These are phyloP conservation scores for Dentipellis sp. DNA, from an alignment of 768 basidiomycete genomes.

Conservation along the genomic window DNA sequence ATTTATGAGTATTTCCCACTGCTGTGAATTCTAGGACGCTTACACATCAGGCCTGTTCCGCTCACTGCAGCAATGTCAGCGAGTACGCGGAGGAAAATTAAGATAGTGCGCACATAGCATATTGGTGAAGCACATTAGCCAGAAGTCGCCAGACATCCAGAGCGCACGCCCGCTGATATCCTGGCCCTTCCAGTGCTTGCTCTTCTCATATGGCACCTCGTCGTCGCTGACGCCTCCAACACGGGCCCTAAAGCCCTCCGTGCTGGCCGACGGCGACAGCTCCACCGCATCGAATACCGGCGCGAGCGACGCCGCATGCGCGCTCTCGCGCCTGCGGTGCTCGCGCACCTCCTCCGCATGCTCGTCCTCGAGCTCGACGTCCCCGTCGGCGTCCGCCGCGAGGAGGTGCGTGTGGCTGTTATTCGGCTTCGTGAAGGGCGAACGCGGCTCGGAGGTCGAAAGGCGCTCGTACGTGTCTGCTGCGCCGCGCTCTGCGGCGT, in stretches of 20 bases:
- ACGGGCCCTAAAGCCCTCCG: background rate
- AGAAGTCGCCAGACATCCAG: slow-evolving; percentile 48
- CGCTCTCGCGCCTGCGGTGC: background rate
- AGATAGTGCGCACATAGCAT: slow-evolving; percentile 36
- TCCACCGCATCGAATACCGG: background rate
- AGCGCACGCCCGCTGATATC: slow-evolving; percentile 49
- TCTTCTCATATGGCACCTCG: slow-evolving; percentile 1
- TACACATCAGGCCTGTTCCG: slow-evolving; percentile 73
- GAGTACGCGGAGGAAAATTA: background rate
- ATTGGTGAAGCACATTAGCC: slow-evolving; percentile 48
- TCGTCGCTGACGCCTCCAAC: background rate
- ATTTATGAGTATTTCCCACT: slow-evolving; percentile 2
- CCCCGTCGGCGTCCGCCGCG: background rate
- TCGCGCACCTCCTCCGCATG: background rate
- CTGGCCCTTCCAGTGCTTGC: slow-evolving; percentile 20
- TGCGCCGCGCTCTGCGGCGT: slow-evolving; percentile 16
- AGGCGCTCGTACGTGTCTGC: slow-evolving; percentile 12
- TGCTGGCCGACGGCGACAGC: background rate
- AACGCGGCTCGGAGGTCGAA: slow-evolving; percentile 9
- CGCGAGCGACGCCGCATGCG: background rate
- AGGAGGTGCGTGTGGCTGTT: background rate
- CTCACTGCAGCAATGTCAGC: slow-evolving; percentile 35
- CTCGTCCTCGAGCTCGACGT: slow-evolving; percentile 2
- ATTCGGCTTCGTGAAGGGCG: slow-evolving; percentile 1
- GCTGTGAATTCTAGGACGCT: slow-evolving; percentile 13